These are phyloP conservation scores for Sarocladiaceae sp. DNA, from an alignment of 2,329 filamentous ascomycete genomes.

Conservation along the genomic window DNA sequence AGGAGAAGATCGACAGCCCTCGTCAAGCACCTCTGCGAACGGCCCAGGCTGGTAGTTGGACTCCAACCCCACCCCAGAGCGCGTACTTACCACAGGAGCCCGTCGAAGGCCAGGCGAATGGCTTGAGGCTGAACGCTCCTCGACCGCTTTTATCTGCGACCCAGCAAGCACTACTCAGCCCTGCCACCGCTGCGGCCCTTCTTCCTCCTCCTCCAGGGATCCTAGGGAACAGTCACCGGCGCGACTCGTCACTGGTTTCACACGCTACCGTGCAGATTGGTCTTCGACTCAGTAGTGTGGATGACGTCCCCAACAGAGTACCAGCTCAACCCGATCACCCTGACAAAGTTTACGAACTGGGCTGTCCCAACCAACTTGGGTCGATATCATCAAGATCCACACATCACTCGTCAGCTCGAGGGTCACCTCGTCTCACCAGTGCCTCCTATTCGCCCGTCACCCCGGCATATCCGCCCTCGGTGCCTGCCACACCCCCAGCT, in stretches of 20 bases:
- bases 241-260: slow-evolving; percentile 57
- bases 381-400: neutral
- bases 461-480: neutral
- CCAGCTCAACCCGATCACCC: slow-evolving; percentile 16
- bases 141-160: neutral
- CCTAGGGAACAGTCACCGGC: slow-evolving; percentile 37
- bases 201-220: slow-evolving; percentile 18
- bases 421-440: neutral
- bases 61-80: slow-evolving; percentile 31
- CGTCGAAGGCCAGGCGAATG: neutral
- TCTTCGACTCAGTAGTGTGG: slow-evolving; percentile 56
- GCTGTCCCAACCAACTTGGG: slow-evolving; percentile 21
- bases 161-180: slow-evolving; percentile 5
- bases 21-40: neutral
- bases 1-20: slow-evolving; percentile 22
- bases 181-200: slow-evolving; percentile 38
- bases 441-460: neutral
- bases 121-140: slow-evolving; percentile 10
- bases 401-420: neutral
- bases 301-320: slow-evolving; percentile 35
- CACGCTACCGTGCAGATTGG: slow-evolving; percentile 67
- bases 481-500: slow-evolving; percentile 12
- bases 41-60: slow-evolving; percentile 18
- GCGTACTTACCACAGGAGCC: neutral
- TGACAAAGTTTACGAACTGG: slow-evolving; percentile 31